Conservation (phyloP, 176 grass and related monocot genomes). For the Tillandsia fasciculata region DNA sequence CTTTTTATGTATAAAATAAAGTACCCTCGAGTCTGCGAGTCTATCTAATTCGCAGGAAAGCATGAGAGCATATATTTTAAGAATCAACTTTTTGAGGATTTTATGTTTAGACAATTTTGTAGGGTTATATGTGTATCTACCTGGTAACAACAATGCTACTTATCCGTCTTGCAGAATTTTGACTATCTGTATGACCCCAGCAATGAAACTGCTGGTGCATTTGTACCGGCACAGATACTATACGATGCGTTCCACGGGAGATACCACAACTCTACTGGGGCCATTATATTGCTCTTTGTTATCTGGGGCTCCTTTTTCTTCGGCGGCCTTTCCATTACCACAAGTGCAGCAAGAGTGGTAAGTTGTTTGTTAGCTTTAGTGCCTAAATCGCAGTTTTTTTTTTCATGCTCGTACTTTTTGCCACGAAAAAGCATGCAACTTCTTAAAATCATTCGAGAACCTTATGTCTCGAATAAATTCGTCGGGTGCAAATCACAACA, state of each 20-base stretch:
- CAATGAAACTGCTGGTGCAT: slow-evolving; percentile 83
- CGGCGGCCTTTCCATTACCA: slow-evolving; percentile 95
- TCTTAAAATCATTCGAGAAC: too few species aligned
- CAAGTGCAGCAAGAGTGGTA: slow-evolving; percentile 90
- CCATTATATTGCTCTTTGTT: slow-evolving; percentile 67
- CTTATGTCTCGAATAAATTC: too few species aligned
- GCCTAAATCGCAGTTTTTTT: background rate
- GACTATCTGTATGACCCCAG: slow-evolving; percentile 40
- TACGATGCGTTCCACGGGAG: slow-evolving; percentile 94
- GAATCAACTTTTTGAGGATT: too few species aligned
- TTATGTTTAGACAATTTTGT: too few species aligned
- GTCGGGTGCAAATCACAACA: background rate
- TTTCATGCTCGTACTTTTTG: too few species aligned
- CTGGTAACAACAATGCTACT: background rate
- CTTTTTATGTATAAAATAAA: too few species aligned
- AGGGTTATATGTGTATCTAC: too few species aligned
- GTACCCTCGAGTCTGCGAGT: too few species aligned
- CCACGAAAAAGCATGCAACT: too few species aligned
- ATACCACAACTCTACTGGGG: slow-evolving; percentile 54
- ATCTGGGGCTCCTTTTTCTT: slow-evolving; percentile 99
- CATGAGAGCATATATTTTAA: too few species aligned
- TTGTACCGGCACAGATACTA: slow-evolving; percentile 82
- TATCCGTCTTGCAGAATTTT: slow-evolving; percentile 48
- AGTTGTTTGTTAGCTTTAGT: background rate
- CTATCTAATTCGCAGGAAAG: too few species aligned